Conservation (phyloP, 179 eudicot genomes). For the Nepenthes alata region DNA sequence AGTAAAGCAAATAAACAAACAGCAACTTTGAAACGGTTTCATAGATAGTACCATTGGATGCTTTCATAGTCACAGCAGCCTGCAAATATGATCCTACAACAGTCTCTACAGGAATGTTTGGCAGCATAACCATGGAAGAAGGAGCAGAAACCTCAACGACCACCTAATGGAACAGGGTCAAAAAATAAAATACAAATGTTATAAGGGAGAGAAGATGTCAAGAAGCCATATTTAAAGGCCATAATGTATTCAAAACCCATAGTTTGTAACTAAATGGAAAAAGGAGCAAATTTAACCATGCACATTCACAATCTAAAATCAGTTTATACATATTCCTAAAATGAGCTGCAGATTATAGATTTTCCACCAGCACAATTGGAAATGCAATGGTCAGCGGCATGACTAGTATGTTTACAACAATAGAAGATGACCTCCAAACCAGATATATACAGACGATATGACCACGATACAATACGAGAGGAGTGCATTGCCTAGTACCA, state of each 20-base stretch:
- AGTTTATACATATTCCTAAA: too few species aligned
- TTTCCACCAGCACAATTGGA: too few species aligned
- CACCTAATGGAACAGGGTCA: slow-evolving; percentile 23
- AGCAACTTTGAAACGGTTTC: slow-evolving; percentile 3
- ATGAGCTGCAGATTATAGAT: too few species aligned
- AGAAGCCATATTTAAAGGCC: not conserved
- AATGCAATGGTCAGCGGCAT: too few species aligned
- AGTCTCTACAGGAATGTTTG: slow-evolving; percentile 67
- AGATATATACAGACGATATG: not conserved
- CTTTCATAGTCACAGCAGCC: slow-evolving; percentile 73
- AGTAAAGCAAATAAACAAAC: slow-evolving; percentile 1
- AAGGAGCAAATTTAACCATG: too few species aligned
- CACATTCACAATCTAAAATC: too few species aligned
- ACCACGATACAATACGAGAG: too few species aligned
- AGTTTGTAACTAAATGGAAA: too few species aligned
- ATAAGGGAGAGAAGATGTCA: not conserved
- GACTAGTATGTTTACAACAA: too few species aligned
- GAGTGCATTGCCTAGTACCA: too few species aligned
- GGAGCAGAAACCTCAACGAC: slow-evolving; percentile 69
- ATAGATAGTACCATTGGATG: slow-evolving; percentile 41
- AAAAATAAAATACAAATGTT: not conserved
- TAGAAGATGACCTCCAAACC: too few species aligned
- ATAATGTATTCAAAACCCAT: too few species aligned
- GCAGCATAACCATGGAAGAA: slow-evolving; percentile 63
- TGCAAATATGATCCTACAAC: slow-evolving; percentile 67